phyloP scores from a whole-genome alignment of 768 basidiomycete genomes.

The Podaxis sp. region DNA sequence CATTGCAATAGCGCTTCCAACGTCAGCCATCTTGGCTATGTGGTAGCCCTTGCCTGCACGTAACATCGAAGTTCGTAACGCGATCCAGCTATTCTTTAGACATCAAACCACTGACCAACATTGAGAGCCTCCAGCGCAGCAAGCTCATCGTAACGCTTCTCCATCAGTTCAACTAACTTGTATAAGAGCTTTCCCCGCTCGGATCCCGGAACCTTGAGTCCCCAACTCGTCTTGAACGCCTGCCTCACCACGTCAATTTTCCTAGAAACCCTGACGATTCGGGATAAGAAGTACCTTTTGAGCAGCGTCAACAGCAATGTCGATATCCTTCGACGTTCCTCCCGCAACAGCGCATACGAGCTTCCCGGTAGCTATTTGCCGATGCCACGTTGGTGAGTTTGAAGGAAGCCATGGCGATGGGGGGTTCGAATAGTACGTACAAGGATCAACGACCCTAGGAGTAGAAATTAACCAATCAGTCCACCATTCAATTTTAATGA shows the following conservation, averaged over 20 bases:
- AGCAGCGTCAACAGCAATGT: slow-evolving; percentile 69
- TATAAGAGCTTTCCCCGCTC: slow-evolving; percentile 53
- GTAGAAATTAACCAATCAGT: not conserved
- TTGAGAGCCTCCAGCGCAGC: slow-evolving; percentile 75
- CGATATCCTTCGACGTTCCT: slow-evolving; percentile 69
- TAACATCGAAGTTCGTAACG: not conserved
- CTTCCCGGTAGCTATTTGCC: slow-evolving; percentile 56
- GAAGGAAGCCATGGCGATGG: not conserved
- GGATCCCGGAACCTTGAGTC: slow-evolving; percentile 52
- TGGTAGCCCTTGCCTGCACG: slow-evolving; percentile 52
- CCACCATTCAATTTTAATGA: not conserved
- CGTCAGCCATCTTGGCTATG: slow-evolving; percentile 47
- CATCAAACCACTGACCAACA: slow-evolving; percentile 41
- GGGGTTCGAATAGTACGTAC: slow-evolving; percentile 22
- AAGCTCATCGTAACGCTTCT: slow-evolving; percentile 58
- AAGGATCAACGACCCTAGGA: slow-evolving; percentile 56
- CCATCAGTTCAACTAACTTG: slow-evolving; percentile 66
- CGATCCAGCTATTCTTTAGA: not conserved
- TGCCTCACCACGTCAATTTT: not conserved
- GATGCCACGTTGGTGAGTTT: not conserved
- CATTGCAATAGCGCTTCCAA: slow-evolving; percentile 42
- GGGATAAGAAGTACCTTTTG: slow-evolving; percentile 39
- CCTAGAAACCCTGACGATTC: not conserved
- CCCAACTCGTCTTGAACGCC: slow-evolving; percentile 63
- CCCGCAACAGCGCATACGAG: slow-evolving; percentile 54